Percentiles rank a stretch among this genome's conserved stretches.
Conservation (phyloP, 2,329 filamentous ascomycete species). For the Zopfia rhizophila region DNA sequence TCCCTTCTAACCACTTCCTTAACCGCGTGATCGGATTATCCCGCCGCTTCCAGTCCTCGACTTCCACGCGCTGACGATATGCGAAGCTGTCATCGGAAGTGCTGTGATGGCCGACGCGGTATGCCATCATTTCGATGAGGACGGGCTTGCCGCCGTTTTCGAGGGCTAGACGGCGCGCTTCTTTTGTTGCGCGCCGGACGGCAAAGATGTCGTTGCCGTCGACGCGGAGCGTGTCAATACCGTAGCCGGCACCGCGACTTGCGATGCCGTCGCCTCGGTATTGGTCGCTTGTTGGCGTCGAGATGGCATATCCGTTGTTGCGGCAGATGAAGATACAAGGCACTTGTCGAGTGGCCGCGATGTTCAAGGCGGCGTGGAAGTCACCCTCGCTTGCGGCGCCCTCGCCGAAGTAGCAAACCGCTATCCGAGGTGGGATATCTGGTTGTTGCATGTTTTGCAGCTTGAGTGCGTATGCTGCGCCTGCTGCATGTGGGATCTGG, state of each 20-base stretch:
- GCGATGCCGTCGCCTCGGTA: slow-evolving; percentile 93
- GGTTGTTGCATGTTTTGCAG: slow-evolving; percentile 80
- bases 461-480: slow-evolving; percentile 88
- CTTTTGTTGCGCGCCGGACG: slow-evolving; percentile 80
- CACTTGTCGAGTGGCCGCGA: slow-evolving; percentile 87
- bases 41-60: slow-evolving; percentile 91
- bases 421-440: slow-evolving; percentile 69
- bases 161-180: slow-evolving; percentile 81
- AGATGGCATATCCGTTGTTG: slow-evolving; percentile 93
- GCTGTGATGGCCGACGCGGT: slow-evolving; percentile 97
- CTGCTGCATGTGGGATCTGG: slow-evolving; percentile 87
- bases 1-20: slow-evolving; percentile 89
- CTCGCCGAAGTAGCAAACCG: slow-evolving; percentile 89
- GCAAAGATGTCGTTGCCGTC: slow-evolving; percentile 97
- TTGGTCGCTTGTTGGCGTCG: slow-evolving; percentile 87
- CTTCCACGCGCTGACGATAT: slow-evolving; percentile 91
- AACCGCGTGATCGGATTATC: slow-evolving; percentile 89
- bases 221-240: slow-evolving; percentile 91
- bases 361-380: slow-evolving; percentile 91
- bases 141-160: slow-evolving; percentile 83
- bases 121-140: slow-evolving; percentile 95
- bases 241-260: slow-evolving; percentile 85
- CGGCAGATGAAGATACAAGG: slow-evolving; percentile 90
- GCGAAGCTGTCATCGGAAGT: slow-evolving; percentile 97
- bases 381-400: slow-evolving; percentile 91